Base-by-base conservation (phyloP, 2,329 filamentous ascomycete species). In the Exophiala spinifera region DNA sequence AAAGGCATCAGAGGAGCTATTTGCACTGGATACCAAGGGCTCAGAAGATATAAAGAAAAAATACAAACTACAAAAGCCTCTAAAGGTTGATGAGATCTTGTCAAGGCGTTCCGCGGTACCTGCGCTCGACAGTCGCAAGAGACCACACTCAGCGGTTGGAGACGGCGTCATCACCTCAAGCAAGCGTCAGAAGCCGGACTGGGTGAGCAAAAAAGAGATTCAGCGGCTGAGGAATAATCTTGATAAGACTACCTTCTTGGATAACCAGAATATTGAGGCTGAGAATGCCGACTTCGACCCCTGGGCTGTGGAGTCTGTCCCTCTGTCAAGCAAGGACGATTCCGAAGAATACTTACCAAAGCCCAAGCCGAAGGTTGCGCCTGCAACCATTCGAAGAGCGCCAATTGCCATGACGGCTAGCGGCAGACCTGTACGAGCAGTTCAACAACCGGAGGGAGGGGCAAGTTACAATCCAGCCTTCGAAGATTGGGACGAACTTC, bases 401-500 rank as follows among this genome's bases (percentile, higher is more conserved):
- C 89, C 94, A 3, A 79, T 95, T 49, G 90, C 91, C 3, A 80
- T 97, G 25, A 81, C 88, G n/a, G 88, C 87, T 40, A 89, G 80
- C 66, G 91, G 91, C 34, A 95, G 92, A 70, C 72, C 80, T 0
- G 77, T 95, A 7, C 88, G 89, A 1, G 85, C 91, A 2, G 87
- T 99, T 0, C 79, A 81, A 57, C 88, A 85, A 66, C 94, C 94
- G 1, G 80, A 84, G 5, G 89, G 86, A 14, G 91, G 89, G 55
- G 89, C 86, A 70, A 95, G 89, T 64, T 99, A 99, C 76, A 99
- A 99, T 69, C 94, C 94, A 0, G 76, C 83, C 4, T 95, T 95
- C 64, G 81, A 84, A 60, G 91, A 96, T 60, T 99, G 95, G 79
- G 86, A 91, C 64, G 79, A 82, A 7, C 82, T 92, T 14, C 75